Conservation (phyloP, 2,329 filamentous ascomycete genomes). For the Beauveria sp. region DNA sequence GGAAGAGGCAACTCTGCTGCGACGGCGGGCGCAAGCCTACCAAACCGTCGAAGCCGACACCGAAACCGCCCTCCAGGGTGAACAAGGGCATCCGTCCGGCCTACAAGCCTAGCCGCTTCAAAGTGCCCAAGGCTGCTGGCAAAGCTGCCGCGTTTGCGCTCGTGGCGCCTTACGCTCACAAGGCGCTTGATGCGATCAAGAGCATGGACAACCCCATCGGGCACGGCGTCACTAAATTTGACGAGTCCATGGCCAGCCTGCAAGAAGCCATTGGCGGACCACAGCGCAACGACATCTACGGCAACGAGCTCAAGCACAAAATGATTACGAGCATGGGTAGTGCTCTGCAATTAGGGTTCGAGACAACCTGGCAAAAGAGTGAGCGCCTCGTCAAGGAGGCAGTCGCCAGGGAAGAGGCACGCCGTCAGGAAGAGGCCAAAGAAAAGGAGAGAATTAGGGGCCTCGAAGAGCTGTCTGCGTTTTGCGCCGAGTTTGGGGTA, state of each 20-base stretch:
- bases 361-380: neutral
- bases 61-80: neutral
- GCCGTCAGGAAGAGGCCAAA: neutral
- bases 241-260: neutral
- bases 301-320: constrained; percentile 1
- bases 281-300: neutral
- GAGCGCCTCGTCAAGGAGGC: neutral
- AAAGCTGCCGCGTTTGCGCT: neutral
- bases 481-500: neutral
- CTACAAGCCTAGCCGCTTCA: neutral
- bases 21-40: neutral
- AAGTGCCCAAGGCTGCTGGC: neutral
- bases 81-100: neutral
- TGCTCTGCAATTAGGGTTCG: neutral
- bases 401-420: neutral
- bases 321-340: neutral
- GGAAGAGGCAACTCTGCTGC: neutral
- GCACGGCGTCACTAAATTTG: neutral
- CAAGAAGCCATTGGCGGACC: constrained; percentile 7
- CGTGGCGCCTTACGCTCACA: neutral
- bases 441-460: neutral
- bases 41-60: neutral
- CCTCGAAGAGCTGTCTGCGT: neutral
- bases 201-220: constrained; percentile 2
- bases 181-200: neutral